Conservation (phyloP, 106 monocot genomes). For the Dioscorea zingiberensis region DNA sequence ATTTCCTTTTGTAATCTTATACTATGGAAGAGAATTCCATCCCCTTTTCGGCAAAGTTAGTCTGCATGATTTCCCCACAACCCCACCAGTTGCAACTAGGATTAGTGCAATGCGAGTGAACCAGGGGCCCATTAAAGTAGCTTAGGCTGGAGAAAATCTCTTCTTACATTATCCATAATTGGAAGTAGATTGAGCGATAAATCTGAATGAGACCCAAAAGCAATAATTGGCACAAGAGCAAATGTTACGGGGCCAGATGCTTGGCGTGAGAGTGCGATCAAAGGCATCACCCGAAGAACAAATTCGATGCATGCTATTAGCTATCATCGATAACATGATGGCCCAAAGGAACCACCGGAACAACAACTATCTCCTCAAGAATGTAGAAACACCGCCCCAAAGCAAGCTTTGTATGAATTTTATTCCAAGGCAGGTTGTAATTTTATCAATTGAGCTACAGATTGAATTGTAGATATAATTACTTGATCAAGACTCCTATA, state of each 20-base stretch:
- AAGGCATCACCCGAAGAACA: constrained; percentile 71
- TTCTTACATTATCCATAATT: constrained; percentile 24
- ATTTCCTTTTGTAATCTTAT: constrained; percentile 30
- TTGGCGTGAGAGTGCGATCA: constrained; percentile 63
- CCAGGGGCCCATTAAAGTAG: constrained; percentile 92
- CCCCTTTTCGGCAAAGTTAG: constrained; percentile 37
- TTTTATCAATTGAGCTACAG: too few relatives aligned
- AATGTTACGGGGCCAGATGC: constrained; percentile 78
- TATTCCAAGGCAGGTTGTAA: too few relatives aligned
- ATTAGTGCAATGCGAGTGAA: constrained; percentile 49
- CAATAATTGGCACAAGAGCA: constrained; percentile 34
- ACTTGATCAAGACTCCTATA: too few relatives aligned
- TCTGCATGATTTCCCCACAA: constrained; percentile 41
- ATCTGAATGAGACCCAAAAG: constrained; percentile 53
- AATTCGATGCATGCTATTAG: constrained; percentile 78
- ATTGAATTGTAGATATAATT: too few relatives aligned
- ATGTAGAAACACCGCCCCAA: too few relatives aligned
- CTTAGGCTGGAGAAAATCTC: constrained; percentile 36
- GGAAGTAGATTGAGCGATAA: constrained; percentile 43
- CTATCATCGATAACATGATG: constrained; percentile 44
- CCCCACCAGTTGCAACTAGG: constrained; percentile 57
- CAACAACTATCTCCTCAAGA: too few relatives aligned
- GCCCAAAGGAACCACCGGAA: constrained; percentile 13
- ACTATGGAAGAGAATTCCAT: constrained; percentile 27
- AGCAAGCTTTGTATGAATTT: too few relatives aligned